Evolutionary conservation across 345 rosid species (phyloP).

Genomic region (Lepidium africanum): DNA sequence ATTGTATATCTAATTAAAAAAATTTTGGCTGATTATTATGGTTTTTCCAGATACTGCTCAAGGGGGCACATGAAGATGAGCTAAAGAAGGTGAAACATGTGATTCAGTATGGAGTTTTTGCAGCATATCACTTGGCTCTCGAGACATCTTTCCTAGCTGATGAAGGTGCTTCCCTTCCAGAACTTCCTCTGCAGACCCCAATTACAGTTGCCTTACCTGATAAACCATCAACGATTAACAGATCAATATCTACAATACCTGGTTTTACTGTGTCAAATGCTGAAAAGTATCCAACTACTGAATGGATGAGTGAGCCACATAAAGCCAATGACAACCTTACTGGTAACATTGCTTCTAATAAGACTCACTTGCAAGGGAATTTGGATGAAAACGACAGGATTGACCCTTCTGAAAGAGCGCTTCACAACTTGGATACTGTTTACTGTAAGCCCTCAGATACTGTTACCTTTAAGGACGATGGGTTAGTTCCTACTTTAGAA

Average conservation of each 20-base stretch:
- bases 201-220: slow-evolving; percentile 84
- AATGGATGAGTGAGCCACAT: slow-evolving; percentile 34
- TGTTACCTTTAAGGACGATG: slow-evolving; percentile 25
- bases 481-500: slow-evolving; percentile 30
- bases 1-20: neutral
- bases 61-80: slow-evolving; percentile 88
- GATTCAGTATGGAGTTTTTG: slow-evolving; percentile 94
- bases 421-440: slow-evolving; percentile 15
- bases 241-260: slow-evolving; percentile 87
- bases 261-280: slow-evolving; percentile 48
- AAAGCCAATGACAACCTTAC: slow-evolving; percentile 28
- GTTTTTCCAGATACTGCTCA: slow-evolving; percentile 69
- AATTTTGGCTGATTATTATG: slow-evolving; percentile 16
- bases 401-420: slow-evolving; percentile 18
- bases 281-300: slow-evolving; percentile 37
- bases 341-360: slow-evolving; percentile 16
- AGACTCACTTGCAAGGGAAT: slow-evolving; percentile 24
- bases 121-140: slow-evolving; percentile 95
- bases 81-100: slow-evolving; percentile 95
- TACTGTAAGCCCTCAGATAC: slow-evolving; percentile 12
- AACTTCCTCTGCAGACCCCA: slow-evolving; percentile 74
- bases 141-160: slow-evolving; percentile 98
- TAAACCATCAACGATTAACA: slow-evolving; percentile 58
- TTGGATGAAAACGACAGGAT: slow-evolving; percentile 29
- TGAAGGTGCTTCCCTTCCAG: slow-evolving; percentile 96